Percentiles rank a stretch among this genome's conserved stretches.
These are phyloP conservation scores for Colletotrichum karsti DNA, from an alignment of 2,329 filamentous ascomycete species.

Conservation along the genomic window DNA sequence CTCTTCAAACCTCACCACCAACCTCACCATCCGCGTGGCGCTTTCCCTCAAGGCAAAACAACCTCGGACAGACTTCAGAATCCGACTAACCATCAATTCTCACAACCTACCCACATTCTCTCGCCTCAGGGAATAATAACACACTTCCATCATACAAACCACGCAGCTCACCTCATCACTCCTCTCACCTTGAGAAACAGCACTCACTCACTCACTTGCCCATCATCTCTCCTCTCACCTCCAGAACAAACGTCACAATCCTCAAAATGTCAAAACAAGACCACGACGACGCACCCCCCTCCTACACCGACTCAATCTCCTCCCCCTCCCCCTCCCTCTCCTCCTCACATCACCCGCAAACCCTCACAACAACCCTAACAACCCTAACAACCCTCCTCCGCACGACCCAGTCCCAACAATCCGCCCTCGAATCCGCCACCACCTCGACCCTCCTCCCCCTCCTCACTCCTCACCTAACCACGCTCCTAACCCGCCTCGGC, in stretches of 20 bases:
- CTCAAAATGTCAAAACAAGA: constrained; percentile 26
- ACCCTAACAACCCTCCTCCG: constrained; percentile 47
- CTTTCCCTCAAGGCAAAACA: no score
- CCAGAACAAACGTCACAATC: no score
- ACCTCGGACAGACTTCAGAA: no score
- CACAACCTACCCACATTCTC: no score
- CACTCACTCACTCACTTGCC: no score
- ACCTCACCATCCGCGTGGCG: not conserved
- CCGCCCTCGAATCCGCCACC: constrained; percentile 43
- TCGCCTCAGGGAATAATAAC: no score
- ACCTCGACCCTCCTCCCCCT: constrained; percentile 42
- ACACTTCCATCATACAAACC: no score
- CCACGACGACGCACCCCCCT: constrained; percentile 30
- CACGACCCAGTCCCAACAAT: constrained; percentile 42
- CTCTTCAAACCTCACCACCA: no score
- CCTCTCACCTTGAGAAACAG: no score
- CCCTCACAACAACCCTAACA: constrained; percentile 34
- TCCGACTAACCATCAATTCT: no score
- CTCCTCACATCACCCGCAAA: constrained; percentile 39
- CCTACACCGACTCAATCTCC: constrained; percentile 14
- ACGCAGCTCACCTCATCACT: no score
- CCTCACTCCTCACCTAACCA: constrained; percentile 50
- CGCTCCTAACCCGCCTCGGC: constrained; percentile 49
- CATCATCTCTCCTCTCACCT: no score
- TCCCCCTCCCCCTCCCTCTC: constrained; percentile 28